Evolutionary conservation across 176 grass and related monocot species (phyloP).

Genomic region (Paspalum notatum): DNA sequence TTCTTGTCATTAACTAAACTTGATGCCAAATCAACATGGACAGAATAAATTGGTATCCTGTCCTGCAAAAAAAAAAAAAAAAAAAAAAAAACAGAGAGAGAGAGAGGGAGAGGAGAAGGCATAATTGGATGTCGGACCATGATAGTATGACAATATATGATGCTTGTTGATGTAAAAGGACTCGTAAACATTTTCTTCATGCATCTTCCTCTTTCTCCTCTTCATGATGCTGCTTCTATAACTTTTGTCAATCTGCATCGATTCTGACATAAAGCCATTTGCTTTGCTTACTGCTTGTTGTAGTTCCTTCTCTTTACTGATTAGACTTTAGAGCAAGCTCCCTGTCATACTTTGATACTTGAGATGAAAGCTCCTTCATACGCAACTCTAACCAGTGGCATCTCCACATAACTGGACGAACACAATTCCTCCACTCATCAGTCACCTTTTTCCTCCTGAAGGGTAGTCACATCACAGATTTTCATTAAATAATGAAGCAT

Average conservation of each 20-base stretch:
- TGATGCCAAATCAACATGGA: constrained; percentile 5
- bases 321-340: constrained; percentile 72
- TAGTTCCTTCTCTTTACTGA: constrained; percentile 67
- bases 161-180: constrained; percentile 73
- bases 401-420: constrained; percentile 75
- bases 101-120: not conserved
- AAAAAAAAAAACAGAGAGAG: too few relatives aligned
- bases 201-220: constrained; percentile 76
- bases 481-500: constrained; percentile 24
- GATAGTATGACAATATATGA: constrained; percentile 75
- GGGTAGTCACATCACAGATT: constrained; percentile 10
- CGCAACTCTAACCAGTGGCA: constrained; percentile 85
- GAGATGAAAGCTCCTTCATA: constrained; percentile 73
- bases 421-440: constrained; percentile 71
- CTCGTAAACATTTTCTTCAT: constrained; percentile 60
- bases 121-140: constrained; percentile 56
- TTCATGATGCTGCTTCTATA: constrained; percentile 69
- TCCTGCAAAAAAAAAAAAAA: constrained; percentile 37
- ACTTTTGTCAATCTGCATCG: constrained; percentile 40
- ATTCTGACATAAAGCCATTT: constrained; percentile 61
- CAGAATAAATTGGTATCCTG: constrained; percentile 18
- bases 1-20: not conserved
- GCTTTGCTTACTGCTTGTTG: constrained; percentile 59
- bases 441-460: constrained; percentile 89
- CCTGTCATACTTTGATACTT: constrained; percentile 79